These are phyloP conservation scores for Gossypium raimondii DNA, from an alignment of 345 rosid species.

Conservation along the genomic window DNA sequence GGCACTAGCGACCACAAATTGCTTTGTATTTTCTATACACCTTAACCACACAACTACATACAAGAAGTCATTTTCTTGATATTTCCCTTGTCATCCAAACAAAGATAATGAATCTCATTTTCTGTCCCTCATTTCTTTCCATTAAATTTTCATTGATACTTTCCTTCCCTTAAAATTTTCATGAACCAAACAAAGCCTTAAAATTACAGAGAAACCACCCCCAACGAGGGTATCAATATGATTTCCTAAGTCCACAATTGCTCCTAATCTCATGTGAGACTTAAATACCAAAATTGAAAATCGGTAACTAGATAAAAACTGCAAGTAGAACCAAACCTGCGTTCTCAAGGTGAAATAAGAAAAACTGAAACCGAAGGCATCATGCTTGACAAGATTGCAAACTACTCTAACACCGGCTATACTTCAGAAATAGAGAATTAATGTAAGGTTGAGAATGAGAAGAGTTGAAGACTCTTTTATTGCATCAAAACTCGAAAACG, in stretches of 20 bases:
- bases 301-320: not conserved
- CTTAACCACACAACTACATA: not conserved
- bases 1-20: not conserved
- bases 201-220: not conserved
- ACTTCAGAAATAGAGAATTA: not conserved
- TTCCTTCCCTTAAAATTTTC: not conserved
- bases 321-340: not conserved
- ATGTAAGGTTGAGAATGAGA: not conserved
- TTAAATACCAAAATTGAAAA: not conserved
- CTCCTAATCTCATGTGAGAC: not conserved
- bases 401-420: not conserved
- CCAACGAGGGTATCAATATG: not conserved
- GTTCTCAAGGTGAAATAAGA: not conserved
- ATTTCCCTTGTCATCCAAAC: not conserved
- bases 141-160: not conserved
- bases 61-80: not conserved
- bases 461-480: not conserved
- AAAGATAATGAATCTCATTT: not conserved
- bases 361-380: not conserved
- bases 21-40: not conserved
- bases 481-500: not conserved
- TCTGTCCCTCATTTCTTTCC: not conserved
- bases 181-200: not conserved
- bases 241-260: not conserved
- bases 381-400: not conserved